Percentiles rank a stretch among this genome's conserved stretches.
phyloP scores from a whole-genome alignment of 257 asterid species.

The Solanum sejunctum region DNA sequence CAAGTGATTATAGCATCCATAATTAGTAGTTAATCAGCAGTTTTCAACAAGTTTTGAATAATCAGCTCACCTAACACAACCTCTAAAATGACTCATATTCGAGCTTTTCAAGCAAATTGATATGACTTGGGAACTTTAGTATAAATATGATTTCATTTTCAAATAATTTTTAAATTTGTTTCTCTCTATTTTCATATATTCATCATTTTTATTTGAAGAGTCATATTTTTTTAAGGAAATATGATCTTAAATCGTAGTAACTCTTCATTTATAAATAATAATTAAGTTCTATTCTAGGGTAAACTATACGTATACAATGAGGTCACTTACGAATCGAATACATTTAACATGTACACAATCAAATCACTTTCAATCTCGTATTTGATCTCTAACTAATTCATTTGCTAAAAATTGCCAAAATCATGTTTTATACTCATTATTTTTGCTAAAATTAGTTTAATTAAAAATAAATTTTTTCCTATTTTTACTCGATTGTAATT shows the following conservation, averaged over 20 bases:
- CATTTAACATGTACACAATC: too few species aligned
- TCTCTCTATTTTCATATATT: background rate
- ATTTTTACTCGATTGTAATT: background rate
- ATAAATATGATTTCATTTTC: background rate
- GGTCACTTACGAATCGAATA: background rate
- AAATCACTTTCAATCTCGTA: background rate
- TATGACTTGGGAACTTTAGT: background rate
- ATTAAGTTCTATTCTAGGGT: fast-evolving
- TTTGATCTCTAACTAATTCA: background rate
- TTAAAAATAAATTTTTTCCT: too few species aligned
- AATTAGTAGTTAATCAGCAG: background rate
- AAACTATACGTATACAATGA: background rate
- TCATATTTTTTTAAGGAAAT: background rate
- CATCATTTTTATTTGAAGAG: background rate
- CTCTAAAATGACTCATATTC: background rate
- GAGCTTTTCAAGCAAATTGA: background rate
- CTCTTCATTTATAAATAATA: background rate
- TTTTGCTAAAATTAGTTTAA: background rate
- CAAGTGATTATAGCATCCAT: background rate
- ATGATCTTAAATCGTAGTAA: background rate
- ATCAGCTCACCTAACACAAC: background rate
- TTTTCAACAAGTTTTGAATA: background rate
- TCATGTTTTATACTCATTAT: background rate
- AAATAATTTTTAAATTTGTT: background rate
- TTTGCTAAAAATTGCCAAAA: background rate